phyloP scores from a whole-genome alignment of 208 protist species.

The Spongospora subterranea region DNA sequence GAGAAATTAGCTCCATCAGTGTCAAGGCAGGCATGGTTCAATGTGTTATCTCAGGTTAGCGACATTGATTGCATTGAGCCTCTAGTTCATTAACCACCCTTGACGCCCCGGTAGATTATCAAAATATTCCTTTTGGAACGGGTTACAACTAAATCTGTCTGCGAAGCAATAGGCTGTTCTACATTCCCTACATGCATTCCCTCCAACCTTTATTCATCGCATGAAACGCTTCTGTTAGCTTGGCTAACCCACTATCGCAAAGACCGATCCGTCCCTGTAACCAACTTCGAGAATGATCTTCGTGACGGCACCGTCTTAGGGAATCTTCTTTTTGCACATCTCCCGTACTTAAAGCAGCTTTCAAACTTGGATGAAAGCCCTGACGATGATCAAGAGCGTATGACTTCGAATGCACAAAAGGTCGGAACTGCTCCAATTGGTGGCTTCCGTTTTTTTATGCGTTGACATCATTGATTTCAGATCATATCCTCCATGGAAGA shows the following conservation, averaged over 20 bases:
- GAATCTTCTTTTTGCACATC: background rate
- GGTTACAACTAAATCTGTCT: slow-evolving; percentile 15
- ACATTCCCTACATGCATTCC: background rate
- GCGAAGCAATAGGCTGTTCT: background rate
- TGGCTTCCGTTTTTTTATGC: background rate
- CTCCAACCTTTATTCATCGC: background rate
- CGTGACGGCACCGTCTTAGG: background rate
- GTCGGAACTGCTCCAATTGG: background rate
- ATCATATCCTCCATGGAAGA: slow-evolving; percentile 23
- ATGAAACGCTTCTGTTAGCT: background rate
- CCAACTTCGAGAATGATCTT: slow-evolving; percentile 18
- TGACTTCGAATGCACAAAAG: slow-evolving; percentile 21
- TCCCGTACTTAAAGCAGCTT: slow-evolving; percentile 2
- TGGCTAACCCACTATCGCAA: background rate
- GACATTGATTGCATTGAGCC: background rate
- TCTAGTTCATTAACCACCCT: background rate
- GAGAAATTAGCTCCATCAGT: background rate
- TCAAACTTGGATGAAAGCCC: background rate
- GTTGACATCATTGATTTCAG: no score
- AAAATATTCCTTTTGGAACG: slow-evolving; percentile 47
- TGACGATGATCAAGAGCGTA: slow-evolving; percentile 5
- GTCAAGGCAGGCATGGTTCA: slow-evolving; percentile 6
- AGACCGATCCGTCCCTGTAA: background rate
- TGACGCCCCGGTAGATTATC: no score
- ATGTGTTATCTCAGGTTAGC: slow-evolving; percentile 1